Evolutionary conservation across 2,329 filamentous ascomycete species (phyloP), one percentile per base, ranked within the genome.

Genomic region (Phoma sp.): DNA sequence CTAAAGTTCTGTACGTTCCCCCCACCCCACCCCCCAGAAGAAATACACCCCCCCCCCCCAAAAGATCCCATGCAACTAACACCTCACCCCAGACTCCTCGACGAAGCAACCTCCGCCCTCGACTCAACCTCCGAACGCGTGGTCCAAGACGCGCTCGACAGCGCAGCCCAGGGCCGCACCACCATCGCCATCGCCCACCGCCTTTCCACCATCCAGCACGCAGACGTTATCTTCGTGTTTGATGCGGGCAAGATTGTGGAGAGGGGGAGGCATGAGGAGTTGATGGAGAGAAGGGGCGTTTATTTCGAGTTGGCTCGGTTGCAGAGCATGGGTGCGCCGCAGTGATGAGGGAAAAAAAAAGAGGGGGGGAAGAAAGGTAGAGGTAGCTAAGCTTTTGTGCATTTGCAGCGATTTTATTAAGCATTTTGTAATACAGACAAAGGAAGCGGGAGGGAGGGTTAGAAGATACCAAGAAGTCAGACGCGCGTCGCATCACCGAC

Each of bases 161-260:
- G 87, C 59, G 92, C 92, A 1, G 88, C 91, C 18, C 89, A 90
- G 76, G 91, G 91, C 8, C 84, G 92, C 46, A 96, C 92, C 84
- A 98, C 93, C 0, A 95, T 99, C 59, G 93, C 93, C 0, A 93
- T 99, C 1, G 95, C 95, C 3, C 93, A 99, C 76, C 83, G 95
- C 23, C 79, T 99, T 5, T 91, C 87, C 68, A 97, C 95, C 0
- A 97, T 98, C 57, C 92, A 96, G 72, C 93, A 95, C 72, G 93
- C 93, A 0, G 93, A 98, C 70, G 79, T 93, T 43, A 98, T 98
- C 65, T 97, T 96, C 62, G 93, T 98, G n/a, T 95, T 98, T 71
- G 93, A 97, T 73, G 87, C 90, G 66, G 95, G 93, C 7, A 83
- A 86, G 55, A 85, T 98, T 38, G 89, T 96, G 1, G 93, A 98